phyloP scores from a whole-genome alignment of 192 early-diverging fungal species.

The Linnemannia schmuckeri region DNA sequence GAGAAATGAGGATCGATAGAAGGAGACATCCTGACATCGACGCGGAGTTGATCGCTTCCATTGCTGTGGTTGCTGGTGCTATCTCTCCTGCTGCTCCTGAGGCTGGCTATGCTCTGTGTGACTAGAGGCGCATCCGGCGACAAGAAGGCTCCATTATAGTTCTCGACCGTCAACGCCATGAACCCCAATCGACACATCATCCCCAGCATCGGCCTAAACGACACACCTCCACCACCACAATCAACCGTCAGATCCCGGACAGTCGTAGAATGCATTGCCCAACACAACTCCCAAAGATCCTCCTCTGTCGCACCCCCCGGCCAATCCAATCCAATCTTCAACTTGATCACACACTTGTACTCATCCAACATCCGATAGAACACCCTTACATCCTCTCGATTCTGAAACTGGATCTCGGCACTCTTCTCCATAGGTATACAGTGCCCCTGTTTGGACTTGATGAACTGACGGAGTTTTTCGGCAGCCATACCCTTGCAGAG shows the following conservation, averaged over 20 bases:
- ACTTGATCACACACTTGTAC: conserved; percentile 18
- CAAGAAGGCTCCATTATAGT: conserved; percentile 21
- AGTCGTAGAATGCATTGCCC: conserved; percentile 12
- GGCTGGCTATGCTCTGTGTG: background rate
- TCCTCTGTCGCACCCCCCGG: conserved; percentile 16
- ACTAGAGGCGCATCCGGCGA: background rate
- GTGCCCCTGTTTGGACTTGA: conserved; percentile 9
- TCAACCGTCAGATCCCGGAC: conserved; percentile 26
- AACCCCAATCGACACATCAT: conserved; percentile 32
- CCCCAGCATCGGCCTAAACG: conserved; percentile 29
- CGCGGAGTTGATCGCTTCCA: background rate
- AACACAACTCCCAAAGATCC: conserved; percentile 36
- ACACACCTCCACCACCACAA: conserved; percentile 16
- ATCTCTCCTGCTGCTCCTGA: background rate
- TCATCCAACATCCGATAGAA: conserved; percentile 26
- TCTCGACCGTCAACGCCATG: conserved; percentile 28
- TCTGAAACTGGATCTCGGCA: conserved; percentile 9
- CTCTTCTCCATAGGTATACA: conserved; percentile 31
- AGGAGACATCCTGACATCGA: background rate
- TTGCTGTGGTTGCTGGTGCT: background rate
- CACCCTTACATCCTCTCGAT: conserved; percentile 14
- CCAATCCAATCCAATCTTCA: conserved; percentile 29
- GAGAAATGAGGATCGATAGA: background rate
- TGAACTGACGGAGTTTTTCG: conserved; percentile 14
- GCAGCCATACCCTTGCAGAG: background rate